A percentile compares a stretch with the other conserved stretches of the same genome.
These are phyloP conservation scores for Daldinia bambusicola DNA, from an alignment of 495 filamentous ascomycete genomes.

Conservation along the genomic window DNA sequence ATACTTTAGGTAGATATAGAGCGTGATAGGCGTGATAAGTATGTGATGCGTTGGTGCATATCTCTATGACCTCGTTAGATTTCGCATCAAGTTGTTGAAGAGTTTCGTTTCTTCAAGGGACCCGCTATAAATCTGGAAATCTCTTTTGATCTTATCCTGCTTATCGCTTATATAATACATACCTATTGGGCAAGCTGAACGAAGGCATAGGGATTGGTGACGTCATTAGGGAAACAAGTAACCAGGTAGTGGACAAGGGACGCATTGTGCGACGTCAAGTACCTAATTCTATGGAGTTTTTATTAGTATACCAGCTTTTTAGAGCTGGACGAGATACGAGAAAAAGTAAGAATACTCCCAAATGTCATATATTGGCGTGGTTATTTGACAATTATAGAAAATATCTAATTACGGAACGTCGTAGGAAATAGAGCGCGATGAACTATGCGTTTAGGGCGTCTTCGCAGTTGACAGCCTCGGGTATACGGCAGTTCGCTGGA, in stretches of 20 bases:
- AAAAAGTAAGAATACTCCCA: background rate
- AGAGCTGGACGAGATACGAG: conserved; percentile 4
- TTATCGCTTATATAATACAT: background rate
- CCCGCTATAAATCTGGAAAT: conserved; percentile 13
- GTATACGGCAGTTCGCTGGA: conserved; percentile 28
- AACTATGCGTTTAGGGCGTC: conserved; percentile 46
- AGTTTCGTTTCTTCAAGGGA: background rate
- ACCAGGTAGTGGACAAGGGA: conserved; percentile 16
- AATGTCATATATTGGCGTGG: background rate
- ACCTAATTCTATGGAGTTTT: conserved; percentile 28
- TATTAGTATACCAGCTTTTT: conserved; percentile 22
- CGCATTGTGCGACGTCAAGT: conserved; percentile 7
- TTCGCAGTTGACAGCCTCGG: conserved; percentile 42
- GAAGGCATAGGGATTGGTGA: conserved; percentile 16
- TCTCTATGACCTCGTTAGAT: background rate
- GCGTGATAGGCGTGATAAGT: background rate
- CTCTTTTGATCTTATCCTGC: background rate
- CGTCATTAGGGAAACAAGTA: conserved; percentile 29
- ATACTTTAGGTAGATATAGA: background rate
- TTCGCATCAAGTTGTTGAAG: too few species aligned
- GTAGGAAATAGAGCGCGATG: conserved; percentile 44
- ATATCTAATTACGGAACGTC: conserved; percentile 8
- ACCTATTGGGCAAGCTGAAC: background rate
- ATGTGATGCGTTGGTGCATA: background rate
- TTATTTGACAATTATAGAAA: conserved; percentile 4